Evolutionary conservation across 208 protist genomes (phyloP), one percentile per base, ranked within the genome.

Genomic region (Trypanosoma conorhini): DNA sequence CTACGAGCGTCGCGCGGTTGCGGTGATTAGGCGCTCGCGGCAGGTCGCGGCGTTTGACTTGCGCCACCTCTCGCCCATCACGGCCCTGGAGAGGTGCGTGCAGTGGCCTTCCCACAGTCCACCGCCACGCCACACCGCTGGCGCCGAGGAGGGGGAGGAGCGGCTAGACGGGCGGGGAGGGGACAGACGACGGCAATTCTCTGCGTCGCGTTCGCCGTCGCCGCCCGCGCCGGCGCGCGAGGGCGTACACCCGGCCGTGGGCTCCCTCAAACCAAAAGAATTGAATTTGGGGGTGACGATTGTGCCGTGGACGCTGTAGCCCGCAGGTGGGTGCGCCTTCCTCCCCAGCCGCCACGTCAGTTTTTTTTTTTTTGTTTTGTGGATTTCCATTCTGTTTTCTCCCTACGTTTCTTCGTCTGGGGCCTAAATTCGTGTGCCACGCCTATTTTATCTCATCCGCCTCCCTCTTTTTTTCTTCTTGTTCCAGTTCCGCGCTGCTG

Each of bases 21-120:
- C 78, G 52, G 54, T 51, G 38, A 80, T 83, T 59, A 70, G 64
- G 21, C 77, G 78, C 50, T 69, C 70, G 9, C 65, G 67, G 21
- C 70, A 80, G n/a, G 70, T 72, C 19, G 78, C 55, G 31, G 57
- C 64, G 5, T 87, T 87, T 71, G 81, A 87, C 67, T 44, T 81
- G 21, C 68, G 72, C 40, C 65, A 75, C 72, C 65, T 87, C 46
- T 87, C 81, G 7, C 81, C 81, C 3, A 62, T 87, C 50, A 77
- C 79, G 22, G 77, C 81, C 19, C 57, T 87, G 17, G 71, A 46
- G 26, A 68, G 67, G 50, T 83, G 81, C 76, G 69, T 83, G 62
- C 46, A 74, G 50, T 66, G 67, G 24, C n/a, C 46, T 31, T 44
- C 8, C n/a, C 12, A 3, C 62, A 30, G 30, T 9, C 3, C 8